Evolutionary conservation across 2,329 filamentous ascomycete species (phyloP), one percentile per base, ranked within the genome.

Genomic region (Colletotrichum theobromicola): DNA sequence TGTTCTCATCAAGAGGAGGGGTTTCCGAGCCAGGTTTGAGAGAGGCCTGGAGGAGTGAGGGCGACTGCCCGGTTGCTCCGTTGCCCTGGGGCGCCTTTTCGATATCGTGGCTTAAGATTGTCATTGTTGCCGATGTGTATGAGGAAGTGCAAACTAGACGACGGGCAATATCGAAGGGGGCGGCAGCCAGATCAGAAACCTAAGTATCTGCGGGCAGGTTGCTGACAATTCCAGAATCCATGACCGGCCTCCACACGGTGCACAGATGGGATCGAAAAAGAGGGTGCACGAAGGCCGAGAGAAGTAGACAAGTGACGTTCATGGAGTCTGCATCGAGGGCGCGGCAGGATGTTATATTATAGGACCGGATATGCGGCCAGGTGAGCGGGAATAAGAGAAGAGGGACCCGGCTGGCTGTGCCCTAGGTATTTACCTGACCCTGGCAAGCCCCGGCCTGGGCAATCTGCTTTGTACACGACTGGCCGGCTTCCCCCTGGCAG

Each of bases 371-470:
- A 69, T 61, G 63, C 58, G 35, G 35, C 50, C 24, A 34, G 34
- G 26, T 57, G 26, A 46, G 62, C 72, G 68, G 64, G 58, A 72
- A 75, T 76, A 76, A 75, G 66, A 53, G n/a, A 50, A 53, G 32
- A 50, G 28, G 37, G 24, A 62, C 28, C 37, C 37, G 46, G 55
- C 42, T 34, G 72, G 62, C 42, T 63, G 58, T 42, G 58, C 21
- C 66, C 50, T 50, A 50, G n/a, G n/a, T n/a, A n/a, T n/a, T n/a
- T 61, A 26, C 53, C 65, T 37, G 35, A 24, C 58, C 67, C 58
- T 55, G 35, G 53, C 37, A 21, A 46, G 42, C 42, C 42, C 42
- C n/a, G 42, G 42, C 42, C 42, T 50, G 6, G 42, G 21, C 42
- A 46, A 50, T 50, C 42, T 50, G 42, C 12, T 50, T n/a, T 50